These are phyloP conservation scores for Acacia concinna DNA, from an alignment of 331 rosid genomes.

Conservation along the genomic window DNA sequence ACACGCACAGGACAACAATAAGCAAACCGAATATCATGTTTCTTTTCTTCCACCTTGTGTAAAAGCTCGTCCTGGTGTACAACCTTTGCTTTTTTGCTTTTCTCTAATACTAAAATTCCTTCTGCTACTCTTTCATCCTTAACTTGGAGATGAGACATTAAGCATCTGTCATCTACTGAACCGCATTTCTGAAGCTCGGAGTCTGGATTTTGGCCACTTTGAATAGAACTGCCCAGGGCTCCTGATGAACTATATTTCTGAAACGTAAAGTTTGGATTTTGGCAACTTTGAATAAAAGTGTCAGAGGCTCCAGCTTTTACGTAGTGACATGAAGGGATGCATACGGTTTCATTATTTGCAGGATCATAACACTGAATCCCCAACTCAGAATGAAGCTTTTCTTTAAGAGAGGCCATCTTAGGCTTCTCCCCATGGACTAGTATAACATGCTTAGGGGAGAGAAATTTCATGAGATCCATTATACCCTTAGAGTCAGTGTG, in stretches of 20 bases:
- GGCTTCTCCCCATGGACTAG: constrained; percentile 96
- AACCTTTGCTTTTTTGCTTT: constrained; percentile 51
- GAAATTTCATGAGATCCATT: constrained; percentile 92
- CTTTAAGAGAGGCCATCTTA: constrained; percentile 75
- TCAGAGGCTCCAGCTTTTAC: constrained; percentile 57
- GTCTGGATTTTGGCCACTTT: constrained; percentile 48
- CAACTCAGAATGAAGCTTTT: constrained; percentile 70
- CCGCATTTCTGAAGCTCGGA: constrained; percentile 50
- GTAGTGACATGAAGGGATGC: constrained; percentile 56
- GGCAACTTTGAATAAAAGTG: constrained; percentile 52
- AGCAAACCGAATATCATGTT: constrained; percentile 50
- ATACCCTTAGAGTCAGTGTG: constrained; percentile 95
- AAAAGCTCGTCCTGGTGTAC: constrained; percentile 71
- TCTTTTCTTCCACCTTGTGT: constrained; percentile 54
- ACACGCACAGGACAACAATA: constrained; percentile 41
- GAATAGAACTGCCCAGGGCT: constrained; percentile 51
- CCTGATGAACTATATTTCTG: constrained; percentile 41
- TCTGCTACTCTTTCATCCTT: constrained; percentile 69
- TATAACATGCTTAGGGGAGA: constrained; percentile 84
- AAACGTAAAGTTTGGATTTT: constrained; percentile 68
- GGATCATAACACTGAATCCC: constrained; percentile 81
- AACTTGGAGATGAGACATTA: constrained; percentile 48
- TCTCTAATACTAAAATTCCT: constrained; percentile 68
- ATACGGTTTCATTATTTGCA: constrained; percentile 69
- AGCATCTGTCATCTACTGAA: constrained; percentile 40